These are phyloP conservation scores for Hamamelis virginiana DNA, from an alignment of 164 flowering plant species.

Conservation along the genomic window DNA sequence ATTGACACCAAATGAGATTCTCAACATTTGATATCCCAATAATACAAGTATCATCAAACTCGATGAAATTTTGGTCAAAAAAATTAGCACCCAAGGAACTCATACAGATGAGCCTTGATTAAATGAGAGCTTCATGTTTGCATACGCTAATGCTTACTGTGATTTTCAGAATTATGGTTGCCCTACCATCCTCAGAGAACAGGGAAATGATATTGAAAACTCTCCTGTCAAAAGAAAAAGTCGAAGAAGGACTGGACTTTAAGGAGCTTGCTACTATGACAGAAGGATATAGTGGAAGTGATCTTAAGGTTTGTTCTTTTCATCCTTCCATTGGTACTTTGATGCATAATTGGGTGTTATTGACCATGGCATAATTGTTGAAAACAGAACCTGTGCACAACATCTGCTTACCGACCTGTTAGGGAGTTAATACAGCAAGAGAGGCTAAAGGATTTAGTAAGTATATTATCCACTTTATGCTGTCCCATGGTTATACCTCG, in stretches of 20 bases:
- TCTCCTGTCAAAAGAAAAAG: slow-evolving; percentile 71
- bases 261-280: slow-evolving; percentile 90
- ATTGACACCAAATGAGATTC: neutral
- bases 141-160: neutral
- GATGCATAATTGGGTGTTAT: slow-evolving; percentile 1
- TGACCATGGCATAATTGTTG: neutral
- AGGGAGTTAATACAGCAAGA: slow-evolving; percentile 71
- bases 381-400: slow-evolving; percentile 63
- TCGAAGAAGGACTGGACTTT: slow-evolving; percentile 61
- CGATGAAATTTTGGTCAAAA: too few species aligned
- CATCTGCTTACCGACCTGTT: slow-evolving; percentile 75
- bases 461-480: slow-evolving; percentile 4
- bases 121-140: neutral
- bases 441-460: slow-evolving; percentile 53
- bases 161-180: slow-evolving; percentile 80
- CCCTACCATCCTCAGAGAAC: slow-evolving; percentile 72
- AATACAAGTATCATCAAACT: neutral
- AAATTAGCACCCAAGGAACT: too few species aligned
- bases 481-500: neutral
- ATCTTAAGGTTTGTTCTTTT: slow-evolving; percentile 65
- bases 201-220: slow-evolving; percentile 77
- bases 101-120: too few species aligned
- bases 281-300: slow-evolving; percentile 94
- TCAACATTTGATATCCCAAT: neutral
- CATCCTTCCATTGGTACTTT: neutral